A percentile compares a stretch with the other conserved stretches of the same genome.
Evolutionary conservation across 2,329 filamentous ascomycete genomes (phyloP).

Genomic region (Aureobasidium sp.): DNA sequence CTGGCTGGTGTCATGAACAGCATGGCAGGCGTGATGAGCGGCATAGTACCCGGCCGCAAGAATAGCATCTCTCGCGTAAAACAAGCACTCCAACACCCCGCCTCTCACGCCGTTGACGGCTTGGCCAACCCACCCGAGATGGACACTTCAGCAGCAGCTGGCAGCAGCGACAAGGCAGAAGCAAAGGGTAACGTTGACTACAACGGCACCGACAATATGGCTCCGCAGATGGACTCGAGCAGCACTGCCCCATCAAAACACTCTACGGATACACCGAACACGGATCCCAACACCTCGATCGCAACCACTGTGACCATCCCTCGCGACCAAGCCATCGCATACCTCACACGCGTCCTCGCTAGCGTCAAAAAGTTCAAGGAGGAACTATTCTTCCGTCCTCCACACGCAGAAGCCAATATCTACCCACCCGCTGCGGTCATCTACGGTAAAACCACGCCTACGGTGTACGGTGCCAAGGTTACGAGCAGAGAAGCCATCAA

Average conservation of each 20-base stretch:
- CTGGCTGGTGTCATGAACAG: constrained; percentile 38
- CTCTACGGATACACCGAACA: background rate
- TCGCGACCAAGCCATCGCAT: constrained; percentile 48
- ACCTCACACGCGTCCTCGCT: constrained; percentile 66
- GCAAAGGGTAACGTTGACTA: constrained; percentile 33
- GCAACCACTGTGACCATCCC: constrained; percentile 45
- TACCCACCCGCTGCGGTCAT: constrained; percentile 80
- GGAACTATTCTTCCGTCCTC: constrained; percentile 56
- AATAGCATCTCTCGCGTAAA: constrained; percentile 16
- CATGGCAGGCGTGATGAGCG: constrained; percentile 35
- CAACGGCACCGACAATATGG: constrained; percentile 22
- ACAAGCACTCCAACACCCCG: constrained; percentile 8
- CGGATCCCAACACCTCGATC: constrained; percentile 16
- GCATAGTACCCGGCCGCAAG: constrained; percentile 24
- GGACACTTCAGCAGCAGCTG: constrained; percentile 23
- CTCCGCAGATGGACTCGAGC: constrained; percentile 14
- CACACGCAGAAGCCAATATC: constrained; percentile 54
- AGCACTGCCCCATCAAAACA: constrained; percentile 9
- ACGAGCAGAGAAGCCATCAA: constrained; percentile 64
- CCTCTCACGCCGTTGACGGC: constrained; percentile 17
- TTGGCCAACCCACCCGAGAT: constrained; percentile 20
- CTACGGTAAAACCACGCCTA: constrained; percentile 80
- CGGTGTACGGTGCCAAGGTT: constrained; percentile 74
- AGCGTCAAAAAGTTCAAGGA: constrained; percentile 67
- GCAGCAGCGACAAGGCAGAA: constrained; percentile 27